Conservation (phyloP, 352 stramenopile genomes). For the Pythium pyrilobum region DNA sequence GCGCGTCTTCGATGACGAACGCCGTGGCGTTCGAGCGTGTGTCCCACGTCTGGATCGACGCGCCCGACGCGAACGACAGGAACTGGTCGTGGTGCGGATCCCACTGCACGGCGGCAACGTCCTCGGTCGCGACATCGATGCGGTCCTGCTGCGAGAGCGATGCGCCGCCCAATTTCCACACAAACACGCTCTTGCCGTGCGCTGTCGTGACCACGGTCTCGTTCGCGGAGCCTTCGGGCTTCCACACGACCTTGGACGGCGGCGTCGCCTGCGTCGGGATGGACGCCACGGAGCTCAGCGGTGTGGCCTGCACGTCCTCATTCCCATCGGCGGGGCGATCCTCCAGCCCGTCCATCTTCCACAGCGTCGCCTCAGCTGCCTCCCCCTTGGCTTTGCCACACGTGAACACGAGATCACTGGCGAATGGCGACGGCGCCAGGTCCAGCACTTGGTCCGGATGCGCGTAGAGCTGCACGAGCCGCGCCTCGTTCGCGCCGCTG, state of each 20-base stretch:
- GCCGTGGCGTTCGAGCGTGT: slow-evolving; percentile 27
- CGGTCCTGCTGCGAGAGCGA: slow-evolving; percentile 48
- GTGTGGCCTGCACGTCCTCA: slow-evolving; percentile 10
- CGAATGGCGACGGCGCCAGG: slow-evolving; percentile 44
- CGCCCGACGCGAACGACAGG: slow-evolving; percentile 58
- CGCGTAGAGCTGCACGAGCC: slow-evolving; percentile 32
- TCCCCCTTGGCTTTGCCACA: slow-evolving; percentile 40
- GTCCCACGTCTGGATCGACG: slow-evolving; percentile 73
- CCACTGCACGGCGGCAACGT: slow-evolving; percentile 52
- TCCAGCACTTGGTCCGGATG: slow-evolving; percentile 44
- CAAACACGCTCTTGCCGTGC: slow-evolving; percentile 21
- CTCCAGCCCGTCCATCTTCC: slow-evolving; percentile 30
- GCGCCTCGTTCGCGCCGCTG: slow-evolving; percentile 31
- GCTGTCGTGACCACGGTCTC: slow-evolving; percentile 4
- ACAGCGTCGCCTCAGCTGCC: slow-evolving; percentile 34
- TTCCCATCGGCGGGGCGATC: slow-evolving; percentile 6
- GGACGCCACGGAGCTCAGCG: slow-evolving; percentile 28
- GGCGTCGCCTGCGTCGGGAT: slow-evolving; percentile 22
- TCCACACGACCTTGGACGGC: slow-evolving; percentile 31
- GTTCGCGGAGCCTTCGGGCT: slow-evolving; percentile 8
- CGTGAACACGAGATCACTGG: slow-evolving; percentile 47
- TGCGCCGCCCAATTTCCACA: slow-evolving; percentile 43
- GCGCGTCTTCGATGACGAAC: slow-evolving; percentile 53
- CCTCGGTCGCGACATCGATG: slow-evolving; percentile 31
- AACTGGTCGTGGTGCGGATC: slow-evolving; percentile 77